phyloP scores from a whole-genome alignment of 2,329 filamentous ascomycete species.

The Stagonosporopsis chrysanthemi region DNA sequence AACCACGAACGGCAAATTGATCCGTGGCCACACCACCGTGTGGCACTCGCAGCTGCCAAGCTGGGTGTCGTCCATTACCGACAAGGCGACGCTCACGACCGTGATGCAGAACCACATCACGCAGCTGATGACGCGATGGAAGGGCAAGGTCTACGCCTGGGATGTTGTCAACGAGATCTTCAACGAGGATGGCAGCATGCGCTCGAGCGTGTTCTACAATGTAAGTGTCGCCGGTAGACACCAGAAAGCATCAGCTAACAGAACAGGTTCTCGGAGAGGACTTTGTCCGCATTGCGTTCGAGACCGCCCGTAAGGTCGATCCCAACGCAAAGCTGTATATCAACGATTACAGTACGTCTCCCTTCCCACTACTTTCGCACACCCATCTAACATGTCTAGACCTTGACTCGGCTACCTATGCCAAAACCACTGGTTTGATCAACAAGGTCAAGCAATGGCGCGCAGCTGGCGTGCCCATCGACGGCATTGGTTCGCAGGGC shows the following conservation, averaged over 20 bases:
- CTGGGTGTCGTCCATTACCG: constrained; percentile 66
- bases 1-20: constrained; percentile 64
- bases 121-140: constrained; percentile 65
- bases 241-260: not conserved
- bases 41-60: constrained; percentile 64
- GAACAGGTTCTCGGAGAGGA: constrained; percentile 67
- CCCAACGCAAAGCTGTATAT: constrained; percentile 75
- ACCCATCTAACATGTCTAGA: constrained; percentile 49
- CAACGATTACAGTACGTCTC: constrained; percentile 66
- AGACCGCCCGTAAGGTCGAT: constrained; percentile 71
- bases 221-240: constrained; percentile 34
- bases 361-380: constrained; percentile 31
- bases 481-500: constrained; percentile 67
- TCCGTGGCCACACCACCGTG: constrained; percentile 71
- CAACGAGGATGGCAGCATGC: constrained; percentile 66
- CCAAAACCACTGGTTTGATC: constrained; percentile 67
- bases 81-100: constrained; percentile 61
- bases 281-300: constrained; percentile 76
- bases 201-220: constrained; percentile 69
- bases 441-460: constrained; percentile 71
- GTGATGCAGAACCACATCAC: constrained; percentile 69
- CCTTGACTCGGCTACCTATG: constrained; percentile 66
- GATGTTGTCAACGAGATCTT: constrained; percentile 73
- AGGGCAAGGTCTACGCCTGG: constrained; percentile 70
- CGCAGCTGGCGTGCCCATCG: constrained; percentile 67